Evolutionary conservation across 2,329 filamentous ascomycete genomes (phyloP).

Genomic region (Diplodia seriata): DNA sequence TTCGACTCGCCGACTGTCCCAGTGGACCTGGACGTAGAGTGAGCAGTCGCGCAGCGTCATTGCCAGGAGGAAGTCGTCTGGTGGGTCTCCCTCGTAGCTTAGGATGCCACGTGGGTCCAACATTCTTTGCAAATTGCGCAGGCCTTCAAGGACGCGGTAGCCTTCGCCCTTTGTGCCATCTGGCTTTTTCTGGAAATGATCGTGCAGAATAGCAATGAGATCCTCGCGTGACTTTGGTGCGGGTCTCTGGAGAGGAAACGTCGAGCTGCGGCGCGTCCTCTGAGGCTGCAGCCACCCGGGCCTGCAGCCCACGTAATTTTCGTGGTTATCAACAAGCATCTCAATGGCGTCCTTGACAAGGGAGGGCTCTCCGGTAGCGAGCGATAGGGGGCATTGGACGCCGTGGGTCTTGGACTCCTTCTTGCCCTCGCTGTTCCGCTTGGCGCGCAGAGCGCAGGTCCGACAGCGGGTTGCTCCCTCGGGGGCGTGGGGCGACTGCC

Average conservation of each 20-base stretch:
- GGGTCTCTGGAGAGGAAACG: slow-evolving; percentile 17
- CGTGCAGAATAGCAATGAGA: slow-evolving; percentile 34
- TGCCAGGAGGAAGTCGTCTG: slow-evolving; percentile 44
- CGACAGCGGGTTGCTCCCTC: slow-evolving; percentile 50
- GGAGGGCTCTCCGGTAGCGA: slow-evolving; percentile 43
- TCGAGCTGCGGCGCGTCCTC: slow-evolving; percentile 11
- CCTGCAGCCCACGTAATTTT: slow-evolving; percentile 29
- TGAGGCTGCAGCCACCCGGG: slow-evolving; percentile 25
- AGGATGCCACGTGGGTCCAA: slow-evolving; percentile 50
- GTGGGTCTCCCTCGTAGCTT: slow-evolving; percentile 18
- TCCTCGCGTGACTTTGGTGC: slow-evolving; percentile 20
- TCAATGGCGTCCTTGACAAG: slow-evolving; percentile 34
- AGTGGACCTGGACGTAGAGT: slow-evolving; percentile 48
- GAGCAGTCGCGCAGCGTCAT: slow-evolving; percentile 59
- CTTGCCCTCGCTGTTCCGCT: slow-evolving; percentile 38
- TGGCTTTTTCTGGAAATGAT: slow-evolving; percentile 37
- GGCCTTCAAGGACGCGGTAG: slow-evolving; percentile 45
- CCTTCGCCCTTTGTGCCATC: slow-evolving; percentile 40
- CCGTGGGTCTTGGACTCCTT: slow-evolving; percentile 36
- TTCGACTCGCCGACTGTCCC: slow-evolving; percentile 42
- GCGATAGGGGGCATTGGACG: slow-evolving; percentile 50
- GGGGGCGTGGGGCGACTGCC: slow-evolving; percentile 54
- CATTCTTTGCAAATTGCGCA: slow-evolving; percentile 47
- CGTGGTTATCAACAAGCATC: slow-evolving; percentile 28
- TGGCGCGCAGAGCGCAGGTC: slow-evolving; percentile 54